Conservation (phyloP, 176 grass and related monocot genomes). For the Bromus sterilis region DNA sequence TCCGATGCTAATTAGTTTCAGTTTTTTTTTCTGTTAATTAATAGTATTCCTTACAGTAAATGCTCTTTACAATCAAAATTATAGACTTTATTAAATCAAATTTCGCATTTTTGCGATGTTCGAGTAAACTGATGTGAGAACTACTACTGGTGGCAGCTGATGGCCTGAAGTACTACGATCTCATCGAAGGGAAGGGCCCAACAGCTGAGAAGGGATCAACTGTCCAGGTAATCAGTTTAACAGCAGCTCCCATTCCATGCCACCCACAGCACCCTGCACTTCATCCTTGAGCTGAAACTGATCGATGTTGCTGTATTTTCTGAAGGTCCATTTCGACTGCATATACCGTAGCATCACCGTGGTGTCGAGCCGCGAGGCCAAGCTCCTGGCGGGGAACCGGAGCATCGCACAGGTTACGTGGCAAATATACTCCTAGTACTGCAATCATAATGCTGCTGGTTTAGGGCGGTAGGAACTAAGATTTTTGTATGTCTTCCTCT, state of each 20-base stretch:
- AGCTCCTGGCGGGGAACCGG: constrained; percentile 88
- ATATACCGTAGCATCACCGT: constrained; percentile 76
- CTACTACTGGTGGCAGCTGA: constrained; percentile 47
- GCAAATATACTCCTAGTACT: not conserved
- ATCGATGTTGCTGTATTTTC: not conserved
- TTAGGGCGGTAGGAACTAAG: constrained; percentile 10
- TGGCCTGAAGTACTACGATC: constrained; percentile 88
- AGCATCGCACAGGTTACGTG: constrained; percentile 83
- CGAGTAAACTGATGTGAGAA: constrained; percentile 10
- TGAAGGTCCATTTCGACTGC: constrained; percentile 92
- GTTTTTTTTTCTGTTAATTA: not conserved
- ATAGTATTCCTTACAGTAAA: no score
- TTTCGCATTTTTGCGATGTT: not conserved
- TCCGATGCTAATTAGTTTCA: not conserved
- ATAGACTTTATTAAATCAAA: not conserved
- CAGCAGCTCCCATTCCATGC: not conserved
- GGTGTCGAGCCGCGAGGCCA: constrained; percentile 81
- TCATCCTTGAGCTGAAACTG: not conserved
- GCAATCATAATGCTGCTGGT: not conserved
- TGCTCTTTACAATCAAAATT: not conserved
- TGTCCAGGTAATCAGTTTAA: constrained; percentile 37
- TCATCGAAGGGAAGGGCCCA: constrained; percentile 65
- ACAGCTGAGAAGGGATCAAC: constrained; percentile 60
- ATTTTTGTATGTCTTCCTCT: constrained; percentile 38
- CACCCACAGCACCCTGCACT: not conserved